phyloP scores from a whole-genome alignment of 2,329 filamentous ascomycete species.

The Calonectria ilicicola region DNA sequence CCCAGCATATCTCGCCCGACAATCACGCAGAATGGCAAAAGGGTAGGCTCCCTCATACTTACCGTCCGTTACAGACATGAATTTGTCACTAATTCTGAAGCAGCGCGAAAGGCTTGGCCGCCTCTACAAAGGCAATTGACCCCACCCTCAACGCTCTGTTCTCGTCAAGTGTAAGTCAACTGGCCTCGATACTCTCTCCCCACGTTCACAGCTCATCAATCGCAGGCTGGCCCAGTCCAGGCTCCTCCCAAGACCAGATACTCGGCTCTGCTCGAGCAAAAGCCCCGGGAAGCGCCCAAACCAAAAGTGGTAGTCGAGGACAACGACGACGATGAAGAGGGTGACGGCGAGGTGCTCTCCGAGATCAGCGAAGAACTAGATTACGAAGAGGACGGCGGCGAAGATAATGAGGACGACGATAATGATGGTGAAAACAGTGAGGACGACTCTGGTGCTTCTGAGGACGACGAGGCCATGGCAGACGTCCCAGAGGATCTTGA shows the following conservation, averaged over 20 bases:
- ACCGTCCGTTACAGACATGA: conserved; percentile 10
- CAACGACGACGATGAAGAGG: conserved; percentile 46
- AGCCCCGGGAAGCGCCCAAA: conserved; percentile 44
- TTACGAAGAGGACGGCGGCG: conserved; percentile 46
- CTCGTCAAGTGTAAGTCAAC: conserved; percentile 74
- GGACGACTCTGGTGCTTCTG: conserved; percentile 26
- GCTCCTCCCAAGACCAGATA: conserved; percentile 60
- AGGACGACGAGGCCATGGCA: conserved; percentile 48
- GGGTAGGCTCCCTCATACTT: conserved; percentile 26
- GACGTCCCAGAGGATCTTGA: conserved; percentile 50
- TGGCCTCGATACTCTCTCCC: conserved; percentile 15
- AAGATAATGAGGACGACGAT: conserved; percentile 39
- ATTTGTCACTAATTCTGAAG: conserved; percentile 31
- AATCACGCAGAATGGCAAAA: conserved; percentile 41
- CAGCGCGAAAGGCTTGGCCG: conserved; percentile 56
- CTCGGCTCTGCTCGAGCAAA: conserved; percentile 50
- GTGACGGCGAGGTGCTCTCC: conserved; percentile 49
- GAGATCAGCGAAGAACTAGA: conserved; percentile 51
- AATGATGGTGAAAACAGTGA: conserved; percentile 39
- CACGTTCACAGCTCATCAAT: conserved; percentile 28
- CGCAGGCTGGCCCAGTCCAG: conserved; percentile 64
- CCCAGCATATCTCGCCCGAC: neutral
- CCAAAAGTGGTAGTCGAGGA: conserved; percentile 45
- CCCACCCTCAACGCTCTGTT: conserved; percentile 78
- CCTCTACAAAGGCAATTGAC: conserved; percentile 70